Evolutionary conservation across 805 yeast species (phyloP).

Genomic region (Yamadazyma endophytica): DNA sequence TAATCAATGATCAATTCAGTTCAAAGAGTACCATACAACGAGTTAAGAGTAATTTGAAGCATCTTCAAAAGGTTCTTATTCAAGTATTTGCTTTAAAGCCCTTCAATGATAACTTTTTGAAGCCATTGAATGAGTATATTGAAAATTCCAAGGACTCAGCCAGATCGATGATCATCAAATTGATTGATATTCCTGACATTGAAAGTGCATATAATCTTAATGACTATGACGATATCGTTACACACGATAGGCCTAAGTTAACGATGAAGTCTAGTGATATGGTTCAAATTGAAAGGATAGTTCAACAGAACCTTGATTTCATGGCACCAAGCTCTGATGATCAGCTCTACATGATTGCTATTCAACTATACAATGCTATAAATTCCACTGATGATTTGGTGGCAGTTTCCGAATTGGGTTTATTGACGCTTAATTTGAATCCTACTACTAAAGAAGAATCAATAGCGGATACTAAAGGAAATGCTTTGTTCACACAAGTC

Average conservation of each 20-base stretch:
- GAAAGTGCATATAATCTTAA: slow-evolving; percentile 59
- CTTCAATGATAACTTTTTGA: slow-evolving; percentile 67
- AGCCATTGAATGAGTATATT: slow-evolving; percentile 76
- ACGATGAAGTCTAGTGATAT: slow-evolving; percentile 43
- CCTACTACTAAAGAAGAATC: slow-evolving; percentile 44
- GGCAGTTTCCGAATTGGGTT: slow-evolving; percentile 49
- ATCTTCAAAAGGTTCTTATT: slow-evolving; percentile 53
- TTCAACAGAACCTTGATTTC: slow-evolving; percentile 37
- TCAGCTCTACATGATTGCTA: slow-evolving; percentile 42
- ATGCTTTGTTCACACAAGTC: slow-evolving; percentile 64
- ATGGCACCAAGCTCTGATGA: slow-evolving; percentile 53
- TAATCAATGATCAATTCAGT: slow-evolving; percentile 23
- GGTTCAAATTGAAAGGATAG: slow-evolving; percentile 40
- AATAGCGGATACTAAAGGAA: slow-evolving; percentile 51
- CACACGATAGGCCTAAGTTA: slow-evolving; percentile 42
- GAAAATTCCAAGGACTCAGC: slow-evolving; percentile 46
- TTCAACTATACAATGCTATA: slow-evolving; percentile 36
- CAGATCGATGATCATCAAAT: slow-evolving; percentile 37
- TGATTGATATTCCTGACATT: slow-evolving; percentile 54
- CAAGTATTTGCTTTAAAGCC: slow-evolving; percentile 69
- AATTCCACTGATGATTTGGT: slow-evolving; percentile 37
- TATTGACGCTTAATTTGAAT: slow-evolving; percentile 54
- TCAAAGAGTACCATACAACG: slow-evolving; percentile 14
- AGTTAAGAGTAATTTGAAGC: slow-evolving; percentile 47
- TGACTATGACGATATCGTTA: slow-evolving; percentile 64